These are phyloP conservation scores for Coemansia sp. DNA, from an alignment of 192 early-diverging fungal species.

Conservation along the genomic window DNA sequence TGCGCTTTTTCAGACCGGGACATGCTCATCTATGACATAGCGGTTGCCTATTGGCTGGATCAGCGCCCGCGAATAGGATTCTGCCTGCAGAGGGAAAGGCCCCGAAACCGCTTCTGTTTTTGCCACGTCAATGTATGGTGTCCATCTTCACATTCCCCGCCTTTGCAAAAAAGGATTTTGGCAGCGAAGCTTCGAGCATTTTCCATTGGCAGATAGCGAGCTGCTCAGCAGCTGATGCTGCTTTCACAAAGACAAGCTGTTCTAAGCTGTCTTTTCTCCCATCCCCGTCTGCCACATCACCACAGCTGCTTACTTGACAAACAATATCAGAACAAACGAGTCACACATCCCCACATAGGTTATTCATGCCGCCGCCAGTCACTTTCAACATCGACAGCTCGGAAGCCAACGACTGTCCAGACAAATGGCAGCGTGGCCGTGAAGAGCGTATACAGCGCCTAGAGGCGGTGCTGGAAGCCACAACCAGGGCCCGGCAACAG, in stretches of 20 bases:
- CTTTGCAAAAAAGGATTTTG: background rate
- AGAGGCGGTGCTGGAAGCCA: conserved; percentile 35
- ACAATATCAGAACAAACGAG: background rate
- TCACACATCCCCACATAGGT: background rate
- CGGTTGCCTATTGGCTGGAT: conserved; percentile 32
- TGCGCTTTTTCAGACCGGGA: conserved; percentile 5
- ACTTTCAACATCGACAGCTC: conserved; percentile 15
- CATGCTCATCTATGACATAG: conserved; percentile 31
- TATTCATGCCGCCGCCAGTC: conserved; percentile 13
- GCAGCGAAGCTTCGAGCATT: background rate
- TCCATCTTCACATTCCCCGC: background rate
- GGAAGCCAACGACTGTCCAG: background rate
- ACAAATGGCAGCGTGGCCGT: conserved; percentile 33
- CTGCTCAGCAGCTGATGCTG: no score
- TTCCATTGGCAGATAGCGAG: no score
- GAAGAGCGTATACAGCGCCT: conserved; percentile 36
- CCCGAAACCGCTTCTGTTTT: background rate
- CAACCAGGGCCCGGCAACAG: conserved; percentile 9
- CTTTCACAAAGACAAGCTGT: background rate
- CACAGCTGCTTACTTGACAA: background rate
- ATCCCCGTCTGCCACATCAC: background rate
- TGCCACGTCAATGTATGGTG: conserved; percentile 18
- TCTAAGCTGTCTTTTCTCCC: background rate
- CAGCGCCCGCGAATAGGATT: conserved; percentile 25
- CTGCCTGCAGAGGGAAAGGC: conserved; percentile 5